Base-by-base conservation (phyloP, 768 basidiomycete genomes). In the Tephrocybe sp. region DNA sequence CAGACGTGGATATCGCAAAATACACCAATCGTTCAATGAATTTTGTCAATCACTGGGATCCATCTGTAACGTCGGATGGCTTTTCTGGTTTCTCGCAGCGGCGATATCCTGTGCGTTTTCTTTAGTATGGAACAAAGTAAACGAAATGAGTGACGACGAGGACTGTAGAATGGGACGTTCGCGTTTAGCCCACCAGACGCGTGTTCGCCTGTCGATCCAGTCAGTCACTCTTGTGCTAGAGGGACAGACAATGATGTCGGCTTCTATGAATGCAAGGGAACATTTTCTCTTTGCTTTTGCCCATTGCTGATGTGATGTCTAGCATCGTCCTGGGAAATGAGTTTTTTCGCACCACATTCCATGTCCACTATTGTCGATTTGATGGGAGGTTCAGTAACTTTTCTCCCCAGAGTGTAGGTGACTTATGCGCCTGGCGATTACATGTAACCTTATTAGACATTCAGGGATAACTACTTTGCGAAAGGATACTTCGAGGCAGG, bases 241-340 rank as follows among this genome's bases (percentile, higher is more conserved):
- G 77, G 77, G 11, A 64, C 67, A 13, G 76, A 79, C 59, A 79
- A 78, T 49, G 61, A 78, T 54, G 70, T 74, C 30, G 78, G 77
- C 6, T 78, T 79, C 52, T 79, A 79, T 51, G 75, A 79, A 67
- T 79, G 76, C 77, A 41, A 49, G 68, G n/a, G n/a, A n/a, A 58
- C 19, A 9, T 22, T 47, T 8, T 21, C 5, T 15, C 35, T 13
- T 9, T 28, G 36, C n/a, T 24, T 41, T 47, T 19, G 36, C 6
- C n/a, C 13, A 5, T 19, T 22, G 3, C 25, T 36, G 22, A 21
- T 38, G 2, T 21, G 12, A 30, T 30, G 12, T 27, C 3, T 35
- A 78, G 77, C 77, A 0, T 78, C 77, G 6, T 79, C 78, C 16
- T 79, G 77, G 77, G 76, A 79, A 51, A 74, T 74, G 66, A 76